phyloP scores from a whole-genome alignment of 1,284 basidiomycete species.

The Marasmius sp. region DNA sequence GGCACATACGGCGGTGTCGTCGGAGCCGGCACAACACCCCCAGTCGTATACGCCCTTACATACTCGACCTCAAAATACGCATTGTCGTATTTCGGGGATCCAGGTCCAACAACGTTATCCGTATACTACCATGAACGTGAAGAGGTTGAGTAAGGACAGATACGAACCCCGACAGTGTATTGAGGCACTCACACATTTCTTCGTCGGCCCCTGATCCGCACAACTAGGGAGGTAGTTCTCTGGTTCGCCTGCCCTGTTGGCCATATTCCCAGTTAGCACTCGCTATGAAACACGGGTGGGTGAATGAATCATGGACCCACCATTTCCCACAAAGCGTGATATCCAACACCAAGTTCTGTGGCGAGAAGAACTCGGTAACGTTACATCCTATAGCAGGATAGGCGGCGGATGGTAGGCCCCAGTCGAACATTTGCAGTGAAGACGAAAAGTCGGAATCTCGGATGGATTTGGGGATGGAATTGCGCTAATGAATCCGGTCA shows the following conservation, averaged over 20 bases:
- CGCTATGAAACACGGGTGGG: too few species aligned
- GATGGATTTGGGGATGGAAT: conserved; percentile 40
- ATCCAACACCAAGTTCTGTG: conserved; percentile 51
- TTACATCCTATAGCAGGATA: conserved; percentile 48
- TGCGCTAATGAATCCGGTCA: conserved; percentile 31
- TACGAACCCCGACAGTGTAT: neutral
- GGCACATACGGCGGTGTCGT: neutral
- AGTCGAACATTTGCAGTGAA: conserved; percentile 49
- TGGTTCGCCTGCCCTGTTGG: conserved; percentile 10
- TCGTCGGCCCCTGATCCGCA: conserved; percentile 8
- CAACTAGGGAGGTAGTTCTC: conserved; percentile 10
- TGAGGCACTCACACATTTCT: conserved; percentile 8
- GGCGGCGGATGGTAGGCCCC: conserved; percentile 60
- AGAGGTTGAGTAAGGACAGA: neutral
- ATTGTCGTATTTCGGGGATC: conserved; percentile 12
- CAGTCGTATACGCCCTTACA: conserved; percentile 14
- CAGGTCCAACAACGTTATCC: conserved; percentile 15
- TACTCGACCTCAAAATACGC: conserved; percentile 16
- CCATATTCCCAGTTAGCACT: too few species aligned
- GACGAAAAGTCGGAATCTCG: conserved; percentile 31
- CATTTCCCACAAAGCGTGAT: conserved; percentile 56
- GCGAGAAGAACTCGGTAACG: conserved; percentile 50
- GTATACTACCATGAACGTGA: conserved; percentile 6
- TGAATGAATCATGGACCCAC: conserved; percentile 25
- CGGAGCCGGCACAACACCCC: conserved; percentile 8